phyloP scores from a whole-genome alignment of 345 rosid genomes.

The Eucalyptus polybractea region DNA sequence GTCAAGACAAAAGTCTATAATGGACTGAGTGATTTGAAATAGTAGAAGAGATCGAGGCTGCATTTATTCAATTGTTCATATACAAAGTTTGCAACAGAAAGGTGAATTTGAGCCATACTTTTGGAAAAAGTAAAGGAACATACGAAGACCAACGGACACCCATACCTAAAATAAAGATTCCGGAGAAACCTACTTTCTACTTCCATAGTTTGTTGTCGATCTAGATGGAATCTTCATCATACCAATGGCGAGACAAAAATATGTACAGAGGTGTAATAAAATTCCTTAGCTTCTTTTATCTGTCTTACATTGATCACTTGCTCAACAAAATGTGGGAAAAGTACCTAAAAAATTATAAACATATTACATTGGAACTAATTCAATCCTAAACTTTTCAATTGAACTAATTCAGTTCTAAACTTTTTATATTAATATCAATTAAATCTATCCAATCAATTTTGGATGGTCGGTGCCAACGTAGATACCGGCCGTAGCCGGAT shows the following conservation, averaged over 20 bases:
- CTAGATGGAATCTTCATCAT: background rate
- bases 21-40: background rate
- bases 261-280: background rate
- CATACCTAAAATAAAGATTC: background rate
- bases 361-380: too few species aligned
- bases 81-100: background rate
- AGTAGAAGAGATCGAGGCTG: too few species aligned
- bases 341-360: too few species aligned
- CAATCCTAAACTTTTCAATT: too few species aligned
- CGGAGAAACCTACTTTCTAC: background rate
- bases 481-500: background rate
- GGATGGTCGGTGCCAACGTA: too few species aligned
- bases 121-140: background rate
- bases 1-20: background rate
- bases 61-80: too few species aligned
- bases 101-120: background rate
- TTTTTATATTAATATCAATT: too few species aligned
- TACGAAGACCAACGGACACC: background rate
- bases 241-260: background rate
- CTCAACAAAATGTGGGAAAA: background rate
- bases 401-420: too few species aligned
- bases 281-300: background rate
- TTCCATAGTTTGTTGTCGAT: background rate
- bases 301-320: background rate
- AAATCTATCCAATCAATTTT: too few species aligned